Percentiles rank a stretch among this genome's conserved stretches.
Evolutionary conservation across 1,284 basidiomycete genomes (phyloP).

Genomic region (Fomitopsis pinicola): DNA sequence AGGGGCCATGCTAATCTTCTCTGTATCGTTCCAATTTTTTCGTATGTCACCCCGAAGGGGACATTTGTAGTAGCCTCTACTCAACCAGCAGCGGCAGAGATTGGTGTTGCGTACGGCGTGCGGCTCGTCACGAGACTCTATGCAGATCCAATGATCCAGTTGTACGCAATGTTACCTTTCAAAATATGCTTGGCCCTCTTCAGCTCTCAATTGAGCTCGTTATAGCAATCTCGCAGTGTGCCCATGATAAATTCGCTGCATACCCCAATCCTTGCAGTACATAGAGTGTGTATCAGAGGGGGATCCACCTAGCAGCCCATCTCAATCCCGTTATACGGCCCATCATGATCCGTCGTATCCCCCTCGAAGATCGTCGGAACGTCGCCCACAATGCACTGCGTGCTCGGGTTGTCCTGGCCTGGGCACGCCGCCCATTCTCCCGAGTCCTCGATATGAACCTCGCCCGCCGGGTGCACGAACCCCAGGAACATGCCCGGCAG

Average conservation of each 20-base stretch:
- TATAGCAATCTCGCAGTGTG: no score
- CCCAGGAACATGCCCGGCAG: conserved; percentile 37
- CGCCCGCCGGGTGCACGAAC: conserved; percentile 54
- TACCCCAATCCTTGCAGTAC: no score
- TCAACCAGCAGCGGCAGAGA: not conserved
- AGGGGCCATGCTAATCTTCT: conserved; percentile 23
- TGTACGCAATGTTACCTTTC: no score
- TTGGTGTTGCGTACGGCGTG: not conserved
- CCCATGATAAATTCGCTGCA: no score
- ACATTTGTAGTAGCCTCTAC: conserved; percentile 1
- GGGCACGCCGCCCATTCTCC: conserved; percentile 45
- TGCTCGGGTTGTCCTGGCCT: conserved; percentile 53
- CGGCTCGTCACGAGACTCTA: not conserved
- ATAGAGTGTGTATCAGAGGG: not conserved
- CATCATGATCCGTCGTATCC: no score
- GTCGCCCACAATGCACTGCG: conserved; percentile 48
- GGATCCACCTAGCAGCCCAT: conserved; percentile 40
- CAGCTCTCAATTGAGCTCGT: no score
- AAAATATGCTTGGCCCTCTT: no score
- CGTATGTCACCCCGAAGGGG: conserved; percentile 21
- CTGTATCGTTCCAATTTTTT: conserved; percentile 24
- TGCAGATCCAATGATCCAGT: no score
- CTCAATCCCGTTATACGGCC: conserved; percentile 53
- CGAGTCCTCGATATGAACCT: conserved; percentile 51
- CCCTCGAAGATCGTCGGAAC: no score